Conservation (phyloP, 371 early-diverging fungal species). For the Syncephalis plumigaleata region DNA sequence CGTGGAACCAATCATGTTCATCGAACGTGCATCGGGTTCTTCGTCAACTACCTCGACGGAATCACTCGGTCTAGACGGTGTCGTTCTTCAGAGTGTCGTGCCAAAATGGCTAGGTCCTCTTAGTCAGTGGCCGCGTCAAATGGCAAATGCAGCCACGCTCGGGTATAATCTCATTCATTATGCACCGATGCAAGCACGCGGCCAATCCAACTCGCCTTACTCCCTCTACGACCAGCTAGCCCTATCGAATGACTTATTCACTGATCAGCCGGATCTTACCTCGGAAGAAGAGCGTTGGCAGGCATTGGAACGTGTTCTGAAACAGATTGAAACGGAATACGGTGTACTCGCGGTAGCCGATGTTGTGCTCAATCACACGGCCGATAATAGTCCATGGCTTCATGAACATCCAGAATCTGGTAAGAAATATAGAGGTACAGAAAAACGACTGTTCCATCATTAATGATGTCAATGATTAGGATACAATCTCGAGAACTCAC, state of each 20-base stretch:
- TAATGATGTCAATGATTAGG: too few relatives aligned
- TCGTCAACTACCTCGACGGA: background rate
- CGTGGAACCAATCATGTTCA: slow-evolving; percentile 64
- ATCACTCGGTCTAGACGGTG: slow-evolving; percentile 54
- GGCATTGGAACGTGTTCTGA: slow-evolving; percentile 29
- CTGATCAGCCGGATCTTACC: slow-evolving; percentile 16
- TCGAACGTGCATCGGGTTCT: too few relatives aligned
- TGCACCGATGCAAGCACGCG: slow-evolving; percentile 82
- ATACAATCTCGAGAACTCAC: slow-evolving; percentile 85
- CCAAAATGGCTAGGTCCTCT: slow-evolving; percentile 92
- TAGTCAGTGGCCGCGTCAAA: slow-evolving; percentile 51
- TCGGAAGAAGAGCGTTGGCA: slow-evolving; percentile 34
- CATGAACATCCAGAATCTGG: slow-evolving; percentile 87
- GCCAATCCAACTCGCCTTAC: slow-evolving; percentile 87
- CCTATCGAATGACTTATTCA: slow-evolving; percentile 69
- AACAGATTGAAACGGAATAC: slow-evolving; percentile 31
- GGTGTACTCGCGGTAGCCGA: slow-evolving; percentile 73
- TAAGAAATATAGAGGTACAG: slow-evolving; percentile 11
- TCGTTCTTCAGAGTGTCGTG: slow-evolving; percentile 70
- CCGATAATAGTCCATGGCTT: slow-evolving; percentile 76
- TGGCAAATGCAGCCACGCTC: slow-evolving; percentile 39
- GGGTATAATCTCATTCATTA: slow-evolving; percentile 97
- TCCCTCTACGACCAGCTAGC: slow-evolving; percentile 82
- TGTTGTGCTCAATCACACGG: slow-evolving; percentile 97
- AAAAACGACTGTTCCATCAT: too few relatives aligned